phyloP scores from a whole-genome alignment of 495 filamentous ascomycete species.

The Xeromyces bisporus region DNA sequence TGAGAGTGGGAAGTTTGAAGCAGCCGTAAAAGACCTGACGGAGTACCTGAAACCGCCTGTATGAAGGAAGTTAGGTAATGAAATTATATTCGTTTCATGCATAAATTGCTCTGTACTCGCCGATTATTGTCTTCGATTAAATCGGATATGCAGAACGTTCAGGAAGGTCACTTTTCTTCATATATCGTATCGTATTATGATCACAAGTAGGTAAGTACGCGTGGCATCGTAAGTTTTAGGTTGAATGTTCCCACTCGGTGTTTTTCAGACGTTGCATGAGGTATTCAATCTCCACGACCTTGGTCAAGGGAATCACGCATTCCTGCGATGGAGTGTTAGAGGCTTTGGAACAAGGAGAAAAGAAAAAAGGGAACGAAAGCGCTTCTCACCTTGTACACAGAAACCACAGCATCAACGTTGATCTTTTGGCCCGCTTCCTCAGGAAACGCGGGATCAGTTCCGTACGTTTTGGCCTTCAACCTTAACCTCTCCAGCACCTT shows the following conservation, averaged over 20 bases:
- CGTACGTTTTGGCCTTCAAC: constrained; percentile 90
- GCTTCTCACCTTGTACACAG: constrained; percentile 64
- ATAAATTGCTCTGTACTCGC: too few species aligned
- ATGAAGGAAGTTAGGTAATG: too few species aligned
- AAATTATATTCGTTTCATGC: too few species aligned
- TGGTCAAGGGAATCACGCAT: constrained; percentile 91
- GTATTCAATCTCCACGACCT: constrained; percentile 95
- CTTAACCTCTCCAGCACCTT: constrained; percentile 78
- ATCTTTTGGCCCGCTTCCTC: constrained; percentile 51
- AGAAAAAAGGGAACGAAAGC: background rate
- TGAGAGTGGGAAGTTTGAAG: constrained; percentile 48
- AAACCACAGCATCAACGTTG: constrained; percentile 78
- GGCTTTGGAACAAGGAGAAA: too few species aligned
- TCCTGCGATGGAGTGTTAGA: constrained; percentile 34
- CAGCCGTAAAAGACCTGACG: constrained; percentile 49
- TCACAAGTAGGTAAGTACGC: too few species aligned
- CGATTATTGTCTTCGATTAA: too few species aligned
- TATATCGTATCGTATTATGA: too few species aligned
- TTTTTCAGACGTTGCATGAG: constrained; percentile 79
- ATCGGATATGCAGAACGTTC: too few species aligned
- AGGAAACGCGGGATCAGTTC: constrained; percentile 66
- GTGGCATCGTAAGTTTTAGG: too few species aligned
- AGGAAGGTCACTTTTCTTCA: too few species aligned
- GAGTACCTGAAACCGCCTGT: constrained; percentile 44
- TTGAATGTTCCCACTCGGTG: constrained; percentile 48